Base-by-base conservation (phyloP, 345 rosid genomes). In the Triadica sebifera region DNA sequence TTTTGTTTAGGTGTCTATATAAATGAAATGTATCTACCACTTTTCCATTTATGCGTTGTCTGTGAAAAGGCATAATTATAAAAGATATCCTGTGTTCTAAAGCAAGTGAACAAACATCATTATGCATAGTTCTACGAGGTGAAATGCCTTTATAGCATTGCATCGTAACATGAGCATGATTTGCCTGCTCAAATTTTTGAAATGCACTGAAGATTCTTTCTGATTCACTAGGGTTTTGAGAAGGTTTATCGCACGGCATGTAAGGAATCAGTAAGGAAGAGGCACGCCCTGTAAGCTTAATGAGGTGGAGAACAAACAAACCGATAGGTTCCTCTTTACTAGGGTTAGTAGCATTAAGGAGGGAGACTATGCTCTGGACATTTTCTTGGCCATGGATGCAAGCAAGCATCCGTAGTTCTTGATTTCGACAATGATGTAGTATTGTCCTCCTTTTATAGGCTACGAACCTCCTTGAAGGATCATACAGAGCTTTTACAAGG, bases 381-480 rank as follows among this genome's bases (percentile, higher is more conserved):
- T 84, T 67, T 22, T 82, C 80, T 20, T 77, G 83, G 53, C 13
- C 55, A 73, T 86, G 85, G 57, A 89, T 15, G 37, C 91, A 84
- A 8, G 87, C 85, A 3, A 89, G 86, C 39, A 89, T 69, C 63
- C 88, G 85, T 0, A 89, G 79, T 59, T 83, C 86, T 78, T n/a
- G 79, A 38, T 77, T 74, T 20, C 61, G 69, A 7, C 74, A 67
- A 16, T 77, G 73, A 71, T 84, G 86, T 39, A 75, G 76, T 20
- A 89, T 80, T 1, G 91, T 87, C 80, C 89, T 77, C 73, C 88
- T 84, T 75, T 77, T 86, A 71, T 81, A 80, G 59, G 89, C 81
- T 4, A 85, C 67, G 73, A 78, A 89, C 15, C 89, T 85, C 77
- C 81, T 83, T 8, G 93, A 83, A 41, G 93, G 93, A 75, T 89